Conservation (phyloP, 345 rosid genomes). For the Camelina hispida region DNA sequence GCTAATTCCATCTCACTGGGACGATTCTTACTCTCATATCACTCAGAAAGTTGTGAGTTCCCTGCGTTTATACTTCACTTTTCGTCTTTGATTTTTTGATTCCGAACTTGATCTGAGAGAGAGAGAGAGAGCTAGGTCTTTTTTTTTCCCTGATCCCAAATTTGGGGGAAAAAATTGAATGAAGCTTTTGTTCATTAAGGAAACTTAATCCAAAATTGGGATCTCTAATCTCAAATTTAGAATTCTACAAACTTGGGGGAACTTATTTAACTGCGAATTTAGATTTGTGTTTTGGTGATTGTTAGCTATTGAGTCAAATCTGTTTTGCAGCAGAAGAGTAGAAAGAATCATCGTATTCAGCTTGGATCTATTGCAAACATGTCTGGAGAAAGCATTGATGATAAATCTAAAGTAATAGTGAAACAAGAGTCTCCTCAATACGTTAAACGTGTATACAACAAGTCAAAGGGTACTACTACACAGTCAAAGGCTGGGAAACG, state of each 20-base stretch:
- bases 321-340: conserved; percentile 53
- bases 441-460: conserved; percentile 48
- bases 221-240: conserved; percentile 11
- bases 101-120: neutral
- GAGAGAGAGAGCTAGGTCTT: conserved; percentile 25
- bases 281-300: neutral
- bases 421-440: conserved; percentile 43
- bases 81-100: neutral
- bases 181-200: conserved; percentile 7
- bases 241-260: neutral
- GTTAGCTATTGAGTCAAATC: neutral
- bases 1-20: conserved; percentile 27
- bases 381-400: conserved; percentile 36
- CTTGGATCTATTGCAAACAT: conserved; percentile 35
- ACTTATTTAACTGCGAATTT: neutral
- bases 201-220: conserved; percentile 23
- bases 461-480: conserved; percentile 52
- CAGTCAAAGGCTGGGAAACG: conserved; percentile 43
- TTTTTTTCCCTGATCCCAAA: neutral
- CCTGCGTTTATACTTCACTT: neutral
- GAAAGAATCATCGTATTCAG: conserved; percentile 43
- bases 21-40: conserved; percentile 48
- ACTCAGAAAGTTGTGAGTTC: conserved; percentile 48
- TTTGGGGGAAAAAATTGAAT: conserved; percentile 31
- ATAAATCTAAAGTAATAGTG: conserved; percentile 34